Evolutionary conservation across 129 eudicot species (phyloP).

Genomic region (Gnaphalium uliginosum): DNA sequence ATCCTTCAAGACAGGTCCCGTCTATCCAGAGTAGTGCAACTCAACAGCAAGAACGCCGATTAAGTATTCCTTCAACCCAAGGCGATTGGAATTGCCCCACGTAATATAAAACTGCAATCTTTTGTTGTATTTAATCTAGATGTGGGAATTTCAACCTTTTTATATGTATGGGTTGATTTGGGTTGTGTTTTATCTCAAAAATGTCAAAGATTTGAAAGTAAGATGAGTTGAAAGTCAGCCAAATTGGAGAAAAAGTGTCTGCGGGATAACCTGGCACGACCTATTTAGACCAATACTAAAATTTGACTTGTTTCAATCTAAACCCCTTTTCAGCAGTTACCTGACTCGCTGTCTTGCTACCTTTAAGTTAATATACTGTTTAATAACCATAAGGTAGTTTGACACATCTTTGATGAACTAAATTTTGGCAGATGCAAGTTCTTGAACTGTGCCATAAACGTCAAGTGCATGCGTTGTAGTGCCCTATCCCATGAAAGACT

Average conservation of each 20-base stretch:
- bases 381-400: not conserved
- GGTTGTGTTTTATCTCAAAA: not conserved
- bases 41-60: constrained; percentile 34
- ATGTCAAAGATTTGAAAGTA: not conserved
- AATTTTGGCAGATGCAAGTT: constrained; percentile 55
- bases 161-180: not conserved
- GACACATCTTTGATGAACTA: not conserved
- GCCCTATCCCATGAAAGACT: constrained; percentile 34
- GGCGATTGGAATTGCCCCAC: constrained; percentile 65
- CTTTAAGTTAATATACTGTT: not conserved
- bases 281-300: not conserved
- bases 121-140: not conserved
- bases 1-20: constrained; percentile 16
- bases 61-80: constrained; percentile 30
- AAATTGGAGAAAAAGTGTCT: not conserved
- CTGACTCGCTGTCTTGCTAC: not conserved
- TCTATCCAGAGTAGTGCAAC: constrained; percentile 28
- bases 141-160: not conserved
- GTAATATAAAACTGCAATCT: constrained; percentile 34
- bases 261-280: not conserved
- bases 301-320: not conserved
- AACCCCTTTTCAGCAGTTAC: not conserved
- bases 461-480: constrained; percentile 56
- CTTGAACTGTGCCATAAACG: constrained; percentile 51
- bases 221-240: not conserved